Evolutionary conservation across 106 monocot species (phyloP).

Genomic region (Dendrobium nobile): DNA sequence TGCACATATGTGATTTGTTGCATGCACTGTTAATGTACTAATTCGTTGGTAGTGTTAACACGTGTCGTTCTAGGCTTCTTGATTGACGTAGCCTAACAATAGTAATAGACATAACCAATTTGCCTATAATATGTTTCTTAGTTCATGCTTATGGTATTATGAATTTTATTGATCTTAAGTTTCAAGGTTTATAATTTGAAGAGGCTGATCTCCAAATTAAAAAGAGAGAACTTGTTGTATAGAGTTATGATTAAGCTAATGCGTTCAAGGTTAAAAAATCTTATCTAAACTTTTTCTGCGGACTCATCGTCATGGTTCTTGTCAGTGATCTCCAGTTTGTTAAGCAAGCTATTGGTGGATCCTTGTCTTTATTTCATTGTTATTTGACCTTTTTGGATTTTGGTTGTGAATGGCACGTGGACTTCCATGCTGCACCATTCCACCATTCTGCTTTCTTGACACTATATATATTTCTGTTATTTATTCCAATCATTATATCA

Average conservation of each 20-base stretch:
- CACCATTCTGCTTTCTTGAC: background rate
- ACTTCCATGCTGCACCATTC: background rate
- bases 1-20: too few relatives aligned
- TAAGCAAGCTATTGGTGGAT: background rate
- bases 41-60: too few relatives aligned
- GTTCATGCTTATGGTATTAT: background rate
- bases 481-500: background rate
- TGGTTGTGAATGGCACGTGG: background rate
- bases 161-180: background rate
- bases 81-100: background rate
- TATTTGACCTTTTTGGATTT: background rate
- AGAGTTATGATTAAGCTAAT: background rate
- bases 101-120: background rate
- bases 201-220: background rate
- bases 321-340: background rate
- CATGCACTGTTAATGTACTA: too few relatives aligned
- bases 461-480: background rate
- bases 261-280: background rate
- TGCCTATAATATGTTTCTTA: background rate
- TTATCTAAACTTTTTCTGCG: background rate
- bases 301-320: background rate
- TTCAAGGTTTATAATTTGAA: too few relatives aligned
- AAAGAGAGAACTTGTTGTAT: background rate
- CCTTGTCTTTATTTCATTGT: background rate
- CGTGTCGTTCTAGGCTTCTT: too few relatives aligned